Evolutionary conservation across 1,284 basidiomycete species (phyloP), one percentile per base, ranked within the genome.

Genomic region (Cryptococcus sp.): DNA sequence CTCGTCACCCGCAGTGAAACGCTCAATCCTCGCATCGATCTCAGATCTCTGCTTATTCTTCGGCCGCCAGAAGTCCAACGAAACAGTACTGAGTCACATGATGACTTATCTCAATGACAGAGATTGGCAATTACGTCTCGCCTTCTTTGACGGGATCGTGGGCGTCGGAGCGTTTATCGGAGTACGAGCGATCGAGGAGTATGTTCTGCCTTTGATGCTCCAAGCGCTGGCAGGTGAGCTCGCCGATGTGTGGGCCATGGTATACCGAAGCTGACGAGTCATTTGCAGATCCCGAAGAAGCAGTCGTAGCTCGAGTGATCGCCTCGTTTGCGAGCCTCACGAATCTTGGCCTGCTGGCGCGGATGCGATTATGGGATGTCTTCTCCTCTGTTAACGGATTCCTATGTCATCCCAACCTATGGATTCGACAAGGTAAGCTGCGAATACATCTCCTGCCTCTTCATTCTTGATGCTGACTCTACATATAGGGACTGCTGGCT

Each of bases 91-190:
- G 20, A 93, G 92, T 66, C 94, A 99, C 75, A 95, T 99, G 88
- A 94, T 99, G 75, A 99, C 96, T 0, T 99, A 97, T 71, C 83
- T 99, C 66, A 99, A 99, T 72, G 94, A 98, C 69, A 82, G 90
- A 11, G 92, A 96, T 71, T 98, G 95, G 94, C 79, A 90, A 22
- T 80, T 99, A 47, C 84, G 96, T 1, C 85, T 88, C 64, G 90
- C 91, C 0, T 98, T 99, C 76, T 97, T 98, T 70, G 93, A 96
- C 72, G 91, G 90, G 62, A 92, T 98, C 25, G 91, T 96, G 8
- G 91, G 91, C 60, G 91, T 99, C 2, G 95, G 93, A 6, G 90
- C 89, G 0, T 93, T 91, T 78, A 91, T 93, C 3, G 93, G 93
- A 0, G 88, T 89, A 20, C 81, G 87, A 56, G 93, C 90, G 82